Percentiles rank a stretch among this genome's conserved stretches.
Conservation (phyloP, 768 basidiomycete species). For the Pleurotus tuoliensis region DNA sequence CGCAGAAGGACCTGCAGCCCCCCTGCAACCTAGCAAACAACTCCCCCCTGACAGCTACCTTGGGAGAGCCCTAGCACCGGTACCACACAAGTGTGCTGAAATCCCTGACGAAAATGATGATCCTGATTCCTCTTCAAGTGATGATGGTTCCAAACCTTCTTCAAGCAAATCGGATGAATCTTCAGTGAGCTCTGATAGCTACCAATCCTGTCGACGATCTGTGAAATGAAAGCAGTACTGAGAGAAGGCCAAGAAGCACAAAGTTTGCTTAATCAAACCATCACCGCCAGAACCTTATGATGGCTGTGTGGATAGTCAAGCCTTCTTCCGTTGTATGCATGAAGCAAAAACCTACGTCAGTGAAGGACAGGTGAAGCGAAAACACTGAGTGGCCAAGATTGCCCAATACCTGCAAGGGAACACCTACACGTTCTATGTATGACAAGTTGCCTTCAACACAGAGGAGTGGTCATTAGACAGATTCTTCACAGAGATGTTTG, state of each 20-base stretch:
- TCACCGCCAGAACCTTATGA: slow-evolving; percentile 21
- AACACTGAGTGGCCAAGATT: slow-evolving; percentile 17
- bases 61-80: no score
- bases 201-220: no score
- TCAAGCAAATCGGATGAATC: no score
- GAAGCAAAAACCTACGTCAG: slow-evolving; percentile 19
- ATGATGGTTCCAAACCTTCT: no score
- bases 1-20: no score
- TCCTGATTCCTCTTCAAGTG: no score
- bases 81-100: no score
- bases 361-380: slow-evolving; percentile 12
- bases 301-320: slow-evolving; percentile 17
- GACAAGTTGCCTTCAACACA: slow-evolving; percentile 20
- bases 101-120: no score
- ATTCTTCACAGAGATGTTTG: slow-evolving; percentile 30
- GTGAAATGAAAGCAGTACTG: no score
- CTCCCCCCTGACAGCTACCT: no score
- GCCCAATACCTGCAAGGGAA: slow-evolving; percentile 25
- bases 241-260: background rate
- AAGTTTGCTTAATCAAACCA: slow-evolving; percentile 15
- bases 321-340: slow-evolving; percentile 23
- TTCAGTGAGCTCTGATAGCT: no score
- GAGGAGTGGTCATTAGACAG: slow-evolving; percentile 21
- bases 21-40: no score
- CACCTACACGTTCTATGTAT: slow-evolving; percentile 28